These are phyloP conservation scores for Aspergillus carbonarius DNA, from an alignment of 2,329 filamentous ascomycete genomes.

Conservation along the genomic window DNA sequence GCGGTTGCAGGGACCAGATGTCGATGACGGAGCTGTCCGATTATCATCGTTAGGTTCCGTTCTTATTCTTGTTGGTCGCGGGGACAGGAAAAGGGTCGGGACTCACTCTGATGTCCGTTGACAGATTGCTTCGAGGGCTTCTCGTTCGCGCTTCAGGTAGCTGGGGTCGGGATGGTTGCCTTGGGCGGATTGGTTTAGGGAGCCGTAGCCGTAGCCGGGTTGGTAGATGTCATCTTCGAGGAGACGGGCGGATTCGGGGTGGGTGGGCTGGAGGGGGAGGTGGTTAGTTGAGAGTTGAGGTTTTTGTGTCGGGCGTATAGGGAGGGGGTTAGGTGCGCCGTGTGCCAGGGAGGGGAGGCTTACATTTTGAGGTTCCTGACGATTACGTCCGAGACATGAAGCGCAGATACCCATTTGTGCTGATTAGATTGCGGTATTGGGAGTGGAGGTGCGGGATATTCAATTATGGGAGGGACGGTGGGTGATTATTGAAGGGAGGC, in stretches of 20 bases:
- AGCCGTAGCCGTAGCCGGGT: conserved; percentile 44
- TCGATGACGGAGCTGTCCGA: conserved; percentile 43
- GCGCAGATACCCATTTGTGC: conserved; percentile 46
- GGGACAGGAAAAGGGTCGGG: neutral
- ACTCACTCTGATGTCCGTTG: conserved; percentile 49
- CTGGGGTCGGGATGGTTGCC: conserved; percentile 43
- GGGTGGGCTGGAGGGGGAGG: neutral
- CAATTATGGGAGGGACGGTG: conserved; percentile 6
- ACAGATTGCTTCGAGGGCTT: conserved; percentile 48
- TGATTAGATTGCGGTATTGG: conserved; percentile 5
- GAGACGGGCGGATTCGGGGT: conserved; percentile 46
- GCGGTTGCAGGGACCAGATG: conserved; percentile 46
- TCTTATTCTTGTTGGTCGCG: neutral
- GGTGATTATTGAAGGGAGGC: neutral
- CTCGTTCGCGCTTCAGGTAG: conserved; percentile 44
- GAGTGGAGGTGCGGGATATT: conserved; percentile 9
- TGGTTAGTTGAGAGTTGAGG: neutral
- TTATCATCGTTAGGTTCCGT: neutral
- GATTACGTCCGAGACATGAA: conserved; percentile 43
- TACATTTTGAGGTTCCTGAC: conserved; percentile 41
- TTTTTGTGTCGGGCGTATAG: neutral
- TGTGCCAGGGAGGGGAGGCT: conserved; percentile 14
- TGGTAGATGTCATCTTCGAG: conserved; percentile 49
- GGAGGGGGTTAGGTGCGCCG: neutral
- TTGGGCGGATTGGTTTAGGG: conserved; percentile 38